A percentile compares a stretch with the other conserved stretches of the same genome.
Conservation (phyloP, 257 asterid species). For the Thymus mandschuricus region DNA sequence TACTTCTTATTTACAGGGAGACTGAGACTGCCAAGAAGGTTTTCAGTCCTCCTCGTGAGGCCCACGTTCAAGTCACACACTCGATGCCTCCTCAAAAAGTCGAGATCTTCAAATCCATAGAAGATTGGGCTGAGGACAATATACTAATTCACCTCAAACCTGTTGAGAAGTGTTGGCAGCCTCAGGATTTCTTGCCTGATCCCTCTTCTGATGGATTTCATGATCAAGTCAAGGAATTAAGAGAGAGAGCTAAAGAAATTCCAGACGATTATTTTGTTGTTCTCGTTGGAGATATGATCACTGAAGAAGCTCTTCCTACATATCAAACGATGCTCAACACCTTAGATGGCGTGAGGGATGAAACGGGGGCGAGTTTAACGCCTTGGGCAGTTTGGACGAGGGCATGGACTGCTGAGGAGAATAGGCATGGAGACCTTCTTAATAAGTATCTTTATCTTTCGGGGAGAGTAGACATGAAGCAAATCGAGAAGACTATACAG, state of each 20-base stretch:
- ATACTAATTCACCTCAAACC: constrained; percentile 71
- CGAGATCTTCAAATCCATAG: constrained; percentile 71
- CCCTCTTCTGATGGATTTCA: constrained; percentile 78
- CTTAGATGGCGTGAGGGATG: constrained; percentile 82
- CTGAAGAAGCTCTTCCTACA: constrained; percentile 92
- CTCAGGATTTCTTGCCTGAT: constrained; percentile 87
- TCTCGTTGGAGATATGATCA: constrained; percentile 84
- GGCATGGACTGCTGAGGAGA: constrained; percentile 94
- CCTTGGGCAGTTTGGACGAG: constrained; percentile 90
- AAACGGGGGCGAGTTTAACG: constrained; percentile 84
- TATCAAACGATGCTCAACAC: constrained; percentile 88
- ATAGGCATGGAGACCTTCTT: constrained; percentile 85
- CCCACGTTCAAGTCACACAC: constrained; percentile 77
- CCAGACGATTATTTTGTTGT: constrained; percentile 83
- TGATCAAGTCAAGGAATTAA: constrained; percentile 66
- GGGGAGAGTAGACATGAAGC: constrained; percentile 82
- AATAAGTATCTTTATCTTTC: constrained; percentile 77
- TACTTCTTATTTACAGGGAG: constrained; percentile 44
- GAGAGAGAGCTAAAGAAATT: constrained; percentile 72
- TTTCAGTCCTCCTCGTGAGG: constrained; percentile 67
- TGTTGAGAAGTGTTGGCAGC: constrained; percentile 85
- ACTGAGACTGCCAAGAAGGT: constrained; percentile 57
- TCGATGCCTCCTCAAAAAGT: constrained; percentile 77
- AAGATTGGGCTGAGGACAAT: constrained; percentile 72
- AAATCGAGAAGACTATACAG: constrained; percentile 83